Evolutionary conservation across 2,329 filamentous ascomycete species (phyloP), one percentile per base, ranked within the genome.

Genomic region (Juglanconis juglandina): DNA sequence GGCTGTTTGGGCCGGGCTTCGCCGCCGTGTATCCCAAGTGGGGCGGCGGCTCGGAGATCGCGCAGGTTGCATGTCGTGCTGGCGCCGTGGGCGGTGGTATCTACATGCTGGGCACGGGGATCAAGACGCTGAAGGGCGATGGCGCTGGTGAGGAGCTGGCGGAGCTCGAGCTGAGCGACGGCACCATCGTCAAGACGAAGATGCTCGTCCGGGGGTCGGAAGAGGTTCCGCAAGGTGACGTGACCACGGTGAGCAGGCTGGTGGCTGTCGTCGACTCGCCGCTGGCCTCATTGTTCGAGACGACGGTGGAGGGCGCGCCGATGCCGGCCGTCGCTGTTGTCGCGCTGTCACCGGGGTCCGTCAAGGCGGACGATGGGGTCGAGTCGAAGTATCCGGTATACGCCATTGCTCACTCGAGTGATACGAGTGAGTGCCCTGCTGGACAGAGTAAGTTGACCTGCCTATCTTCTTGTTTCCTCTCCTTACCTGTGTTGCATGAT

Each of bases 21-120:
- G 91, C 91, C 55, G 91, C 92, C 51, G 86, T 99, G 11, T 85
- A 96, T 66, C 89, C 93, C 30, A 97, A 96, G 79, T 99, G 92
- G 88, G 94, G 94, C 51, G 92, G 94, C 34, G 81, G 90, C 51
- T 89, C 92, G 37, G 94, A 99, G 75, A 86, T 98, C 62, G 87
- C 90, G 35, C 94, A 99, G 77, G 92, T 96, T 32, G 91, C 88
- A 4, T 98, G 95, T 72, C 89, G 94, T 66, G 92, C 94, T 44
- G 87, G 88, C 63, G 94, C 94, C 24, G 95, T 99, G 6, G 94
- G 94, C 41, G 95, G 95, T 52, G 91, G 88, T 10, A 85, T 96
- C 3, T 98, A 98, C 75, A 91, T 96, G 72, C 84, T 98, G 14
- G 89, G 87, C 48, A 88, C 88, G 53, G 87, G 87, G 9, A 77